Evolutionary conservation across 768 basidiomycete genomes (phyloP).

Genomic region (Pluteus cervinus): DNA sequence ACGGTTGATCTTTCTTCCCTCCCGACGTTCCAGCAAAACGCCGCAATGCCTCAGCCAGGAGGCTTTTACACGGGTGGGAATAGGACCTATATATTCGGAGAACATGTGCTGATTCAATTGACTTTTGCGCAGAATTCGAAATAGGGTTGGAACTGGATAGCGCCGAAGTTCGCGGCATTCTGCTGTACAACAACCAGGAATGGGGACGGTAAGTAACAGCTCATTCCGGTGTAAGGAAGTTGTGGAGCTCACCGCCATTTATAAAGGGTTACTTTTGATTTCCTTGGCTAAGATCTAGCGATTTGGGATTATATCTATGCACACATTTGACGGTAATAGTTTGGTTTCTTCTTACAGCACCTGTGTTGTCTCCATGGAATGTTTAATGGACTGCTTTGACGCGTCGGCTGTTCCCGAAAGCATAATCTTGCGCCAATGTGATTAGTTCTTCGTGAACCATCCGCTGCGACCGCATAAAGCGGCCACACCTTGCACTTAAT

Average conservation of each 20-base stretch:
- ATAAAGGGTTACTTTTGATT: slow-evolving; percentile 43
- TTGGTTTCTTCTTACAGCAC: too few species aligned
- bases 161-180: slow-evolving; percentile 78
- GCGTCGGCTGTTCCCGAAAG: too few species aligned
- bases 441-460: too few species aligned
- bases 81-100: too few species aligned
- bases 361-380: too few species aligned
- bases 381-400: too few species aligned
- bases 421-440: too few species aligned
- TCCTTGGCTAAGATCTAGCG: slow-evolving; percentile 33
- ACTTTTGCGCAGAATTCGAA: slow-evolving; percentile 58
- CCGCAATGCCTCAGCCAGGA: slow-evolving; percentile 41
- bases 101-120: too few species aligned
- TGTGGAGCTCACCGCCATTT: slow-evolving; percentile 7
- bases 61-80: slow-evolving; percentile 77
- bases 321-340: too few species aligned
- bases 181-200: slow-evolving; percentile 70
- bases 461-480: too few species aligned
- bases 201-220: slow-evolving; percentile 62
- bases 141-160: slow-evolving; percentile 81
- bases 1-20: slow-evolving; percentile 76
- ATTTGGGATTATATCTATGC: too few species aligned
- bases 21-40: slow-evolving; percentile 73
- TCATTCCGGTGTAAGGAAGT: slow-evolving; percentile 8
- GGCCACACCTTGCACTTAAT: too few species aligned